Conservation (phyloP, 2,329 filamentous ascomycete genomes). For the Claviceps pusilla region DNA sequence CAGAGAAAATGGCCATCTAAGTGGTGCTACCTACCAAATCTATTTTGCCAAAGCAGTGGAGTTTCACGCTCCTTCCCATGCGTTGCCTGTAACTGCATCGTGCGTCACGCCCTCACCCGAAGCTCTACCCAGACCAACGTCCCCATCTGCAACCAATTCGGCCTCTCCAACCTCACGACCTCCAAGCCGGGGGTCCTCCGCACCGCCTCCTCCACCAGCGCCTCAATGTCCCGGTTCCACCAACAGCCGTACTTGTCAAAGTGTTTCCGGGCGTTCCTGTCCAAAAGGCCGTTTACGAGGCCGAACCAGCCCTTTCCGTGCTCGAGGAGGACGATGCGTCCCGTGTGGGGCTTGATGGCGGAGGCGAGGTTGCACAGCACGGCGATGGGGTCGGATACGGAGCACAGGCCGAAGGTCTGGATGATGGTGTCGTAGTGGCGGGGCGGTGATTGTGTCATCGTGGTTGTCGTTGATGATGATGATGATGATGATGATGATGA, state of each 20-base stretch:
- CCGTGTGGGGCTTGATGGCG: slow-evolving; percentile 36
- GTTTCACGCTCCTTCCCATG: no score
- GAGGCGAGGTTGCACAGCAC: slow-evolving; percentile 39
- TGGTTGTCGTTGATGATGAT: background rate
- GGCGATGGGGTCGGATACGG: slow-evolving; percentile 39
- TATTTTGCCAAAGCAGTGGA: no score
- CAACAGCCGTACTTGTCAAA: slow-evolving; percentile 49
- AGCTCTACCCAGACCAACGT: slow-evolving; percentile 46
- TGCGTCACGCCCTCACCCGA: slow-evolving; percentile 10
- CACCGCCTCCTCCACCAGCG: slow-evolving; percentile 35
- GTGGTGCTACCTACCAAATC: no score
- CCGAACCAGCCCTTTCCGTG: slow-evolving; percentile 43
- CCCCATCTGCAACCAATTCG: slow-evolving; percentile 37
- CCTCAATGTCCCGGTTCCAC: slow-evolving; percentile 51
- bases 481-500: slow-evolving; percentile 11
- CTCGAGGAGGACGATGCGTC: slow-evolving; percentile 46
- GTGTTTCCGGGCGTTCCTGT: slow-evolving; percentile 38
- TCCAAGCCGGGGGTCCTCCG: slow-evolving; percentile 36
- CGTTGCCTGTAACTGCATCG: no score
- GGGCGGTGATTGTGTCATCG: no score
- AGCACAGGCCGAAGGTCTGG: slow-evolving; percentile 51
- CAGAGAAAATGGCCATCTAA: no score
- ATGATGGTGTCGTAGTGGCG: slow-evolving; percentile 45
- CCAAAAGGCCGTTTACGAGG: slow-evolving; percentile 40
- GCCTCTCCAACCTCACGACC: slow-evolving; percentile 38